A percentile compares a stretch with the other conserved stretches of the same genome.
These are phyloP conservation scores for Stentor roeselii DNA, from an alignment of 73 alveolate species.

Conservation along the genomic window DNA sequence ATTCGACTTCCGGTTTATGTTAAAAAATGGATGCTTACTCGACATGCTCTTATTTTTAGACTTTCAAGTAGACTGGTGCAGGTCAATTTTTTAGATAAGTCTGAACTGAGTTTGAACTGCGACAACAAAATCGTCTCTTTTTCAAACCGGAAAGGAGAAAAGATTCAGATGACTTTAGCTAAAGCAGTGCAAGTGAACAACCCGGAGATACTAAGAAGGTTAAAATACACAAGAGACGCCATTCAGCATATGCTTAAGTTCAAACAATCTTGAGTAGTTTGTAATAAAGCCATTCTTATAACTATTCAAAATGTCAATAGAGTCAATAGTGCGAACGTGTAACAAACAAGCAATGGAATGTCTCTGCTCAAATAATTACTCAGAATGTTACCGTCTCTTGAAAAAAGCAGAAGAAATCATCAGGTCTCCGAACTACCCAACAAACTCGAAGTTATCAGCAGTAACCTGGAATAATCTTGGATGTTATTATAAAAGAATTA, in stretches of 20 bases:
- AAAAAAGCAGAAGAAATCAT: background rate
- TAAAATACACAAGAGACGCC: background rate
- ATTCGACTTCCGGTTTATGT: conserved; percentile 56
- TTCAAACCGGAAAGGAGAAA: background rate
- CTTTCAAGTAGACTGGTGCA: conserved; percentile 93
- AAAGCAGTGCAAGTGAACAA: background rate
- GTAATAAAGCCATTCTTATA: too few relatives aligned
- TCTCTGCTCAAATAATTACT: background rate
- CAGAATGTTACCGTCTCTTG: background rate
- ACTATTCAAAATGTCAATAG: background rate
- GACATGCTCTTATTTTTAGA: conserved; percentile 96
- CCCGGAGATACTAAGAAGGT: background rate
- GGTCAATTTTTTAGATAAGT: conserved; percentile 66
- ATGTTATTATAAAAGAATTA: conserved; percentile 8
- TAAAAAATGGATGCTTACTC: conserved; percentile 95
- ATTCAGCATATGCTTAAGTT: background rate
- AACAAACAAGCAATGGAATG: conserved; percentile 23
- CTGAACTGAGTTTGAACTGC: background rate
- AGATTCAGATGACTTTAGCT: background rate
- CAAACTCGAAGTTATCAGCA: background rate
- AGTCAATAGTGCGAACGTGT: conserved; percentile 1
- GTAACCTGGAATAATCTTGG: background rate
- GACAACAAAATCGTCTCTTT: background rate
- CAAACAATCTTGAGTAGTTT: background rate
- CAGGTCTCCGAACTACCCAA: background rate